Base-by-base conservation (phyloP, 148 eudicot genomes). In the Camellia lanceoleosa region DNA sequence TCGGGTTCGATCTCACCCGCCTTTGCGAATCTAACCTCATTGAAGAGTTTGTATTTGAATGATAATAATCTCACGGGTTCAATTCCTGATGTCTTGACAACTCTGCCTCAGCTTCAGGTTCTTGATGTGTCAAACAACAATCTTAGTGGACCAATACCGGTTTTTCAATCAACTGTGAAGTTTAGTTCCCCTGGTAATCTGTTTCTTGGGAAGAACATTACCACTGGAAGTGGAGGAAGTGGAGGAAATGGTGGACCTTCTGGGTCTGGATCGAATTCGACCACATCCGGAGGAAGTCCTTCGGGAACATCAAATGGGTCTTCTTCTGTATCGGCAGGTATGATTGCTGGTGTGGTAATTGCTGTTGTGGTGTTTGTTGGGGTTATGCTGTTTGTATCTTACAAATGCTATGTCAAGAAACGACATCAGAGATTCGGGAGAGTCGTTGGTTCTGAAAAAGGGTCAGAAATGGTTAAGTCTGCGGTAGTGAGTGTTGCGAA, bases 61-160 rank as follows among this genome's bases (percentile, higher is more conserved):
- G 86, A 88, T 81, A 88, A 91, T 77, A 83, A 87, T 66, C 80
- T 91, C 55, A 85, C 89, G 12, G 94, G 92, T 5, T 4, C 30
- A 1, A 87, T 91, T 7, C 95, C 95, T 5, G 82, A 15, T 3
- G 76, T 66, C 44, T 84, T 91, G 81, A 79, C 87, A 5, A 68
- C 64, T 38, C 80, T 91, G 83, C 43, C 88, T 20, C 77, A 84
- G 56, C 83, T 91, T 54, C 84, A 81, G 65, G 68, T 23, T 49
- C 60, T 91, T 43, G 92, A 91, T 77, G 85, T 89, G 80, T 84
- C 90, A 2, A 82, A 88, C 72, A 91, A 91, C 81, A 86, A 89
- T 66, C 71, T 91, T 64, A 81, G 83, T 77, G 95, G 95, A 19
- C 76, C 80, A 14, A 30, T 82, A 4, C 91, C 89, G 0, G 73